Conservation (phyloP, 257 asterid genomes). For the Nicotiana undulata region DNA sequence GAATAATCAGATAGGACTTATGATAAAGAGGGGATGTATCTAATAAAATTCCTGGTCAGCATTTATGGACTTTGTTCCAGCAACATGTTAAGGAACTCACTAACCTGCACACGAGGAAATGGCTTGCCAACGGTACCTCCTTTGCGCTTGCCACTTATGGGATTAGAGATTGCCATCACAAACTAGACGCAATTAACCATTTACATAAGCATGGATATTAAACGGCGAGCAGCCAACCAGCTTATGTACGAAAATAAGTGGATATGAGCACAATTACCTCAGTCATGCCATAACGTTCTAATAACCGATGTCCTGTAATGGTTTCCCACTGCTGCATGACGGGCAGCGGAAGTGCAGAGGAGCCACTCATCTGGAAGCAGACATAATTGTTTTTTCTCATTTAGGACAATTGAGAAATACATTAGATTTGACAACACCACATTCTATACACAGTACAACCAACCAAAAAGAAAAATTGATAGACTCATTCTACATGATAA, state of each 20-base stretch:
- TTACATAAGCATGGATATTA: constrained; percentile 5
- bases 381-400: background rate
- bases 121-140: constrained; percentile 97
- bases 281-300: constrained; percentile 97
- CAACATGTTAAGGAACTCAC: constrained; percentile 14
- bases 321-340: constrained; percentile 94
- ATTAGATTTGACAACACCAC: background rate
- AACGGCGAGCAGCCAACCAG: background rate
- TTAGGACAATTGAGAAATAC: background rate
- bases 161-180: constrained; percentile 94
- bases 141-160: constrained; percentile 68
- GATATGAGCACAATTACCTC: constrained; percentile 45
- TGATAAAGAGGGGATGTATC: background rate
- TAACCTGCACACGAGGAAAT: constrained; percentile 88
- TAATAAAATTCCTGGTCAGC: background rate
- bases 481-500: background rate
- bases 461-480: background rate
- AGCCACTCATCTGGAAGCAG: constrained; percentile 81
- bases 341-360: constrained; percentile 97
- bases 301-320: constrained; percentile 76
- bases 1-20: background rate
- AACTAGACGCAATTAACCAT: constrained; percentile 38
- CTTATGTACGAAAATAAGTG: background rate
- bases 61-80: background rate
- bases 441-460: background rate